Percentiles rank a stretch among this genome's conserved stretches.
Conservation (phyloP, 2,329 filamentous ascomycete genomes). For the Stachybotrys chartarum region DNA sequence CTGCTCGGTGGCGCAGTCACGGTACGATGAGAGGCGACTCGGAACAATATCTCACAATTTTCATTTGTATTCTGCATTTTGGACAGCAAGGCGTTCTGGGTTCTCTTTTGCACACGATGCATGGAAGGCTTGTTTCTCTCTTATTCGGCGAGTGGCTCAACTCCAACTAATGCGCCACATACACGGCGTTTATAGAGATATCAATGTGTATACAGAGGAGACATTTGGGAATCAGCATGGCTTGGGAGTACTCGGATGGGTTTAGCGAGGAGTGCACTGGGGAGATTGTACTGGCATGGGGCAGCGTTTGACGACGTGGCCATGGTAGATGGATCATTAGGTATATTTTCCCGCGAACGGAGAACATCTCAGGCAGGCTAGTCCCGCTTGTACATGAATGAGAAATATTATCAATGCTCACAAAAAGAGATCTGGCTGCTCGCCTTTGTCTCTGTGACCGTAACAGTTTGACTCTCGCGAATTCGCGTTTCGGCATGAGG, state of each 20-base stretch:
- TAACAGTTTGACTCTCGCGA: not conserved
- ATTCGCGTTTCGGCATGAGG: not conserved
- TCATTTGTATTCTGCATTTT: not conserved
- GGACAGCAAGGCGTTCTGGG: not conserved
- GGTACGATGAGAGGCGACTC: not conserved
- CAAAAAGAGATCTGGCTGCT: not conserved
- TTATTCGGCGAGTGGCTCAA: not conserved
- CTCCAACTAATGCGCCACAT: not conserved
- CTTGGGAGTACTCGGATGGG: not conserved
- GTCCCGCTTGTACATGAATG: not conserved
- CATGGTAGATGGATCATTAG: not conserved
- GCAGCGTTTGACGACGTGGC: not conserved
- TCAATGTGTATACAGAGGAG: not conserved
- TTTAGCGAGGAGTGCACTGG: not conserved
- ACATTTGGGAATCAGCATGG: not conserved
- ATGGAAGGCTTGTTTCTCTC: not conserved
- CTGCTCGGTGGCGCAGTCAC: conserved; percentile 36
- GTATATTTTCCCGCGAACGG: not conserved
- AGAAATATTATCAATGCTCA: not conserved
- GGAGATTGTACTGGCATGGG: not conserved
- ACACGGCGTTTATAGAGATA: not conserved
- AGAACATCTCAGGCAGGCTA: not conserved
- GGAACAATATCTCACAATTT: not conserved
- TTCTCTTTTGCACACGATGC: not conserved
- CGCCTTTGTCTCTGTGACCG: not conserved